Conservation (phyloP, 148 eudicot species). For the Silene uniflora region DNA sequence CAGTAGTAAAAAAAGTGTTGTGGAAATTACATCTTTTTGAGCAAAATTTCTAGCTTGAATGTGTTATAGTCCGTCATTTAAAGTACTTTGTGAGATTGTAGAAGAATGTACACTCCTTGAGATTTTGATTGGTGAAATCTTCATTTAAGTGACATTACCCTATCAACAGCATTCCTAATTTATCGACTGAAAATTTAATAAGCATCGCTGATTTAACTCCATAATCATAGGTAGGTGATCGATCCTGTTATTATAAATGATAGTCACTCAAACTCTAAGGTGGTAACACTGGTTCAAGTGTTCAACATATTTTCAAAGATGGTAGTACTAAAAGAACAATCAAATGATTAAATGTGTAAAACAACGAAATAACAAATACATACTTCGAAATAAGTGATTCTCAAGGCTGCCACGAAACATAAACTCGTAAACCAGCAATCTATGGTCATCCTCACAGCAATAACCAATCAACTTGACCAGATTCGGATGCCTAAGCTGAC, state of each 20-base stretch:
- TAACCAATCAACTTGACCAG: conserved; percentile 89
- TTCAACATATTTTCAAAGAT: not conserved
- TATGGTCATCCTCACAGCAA: conserved; percentile 95
- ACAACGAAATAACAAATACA: conserved; percentile 19
- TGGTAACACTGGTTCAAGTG: not conserved
- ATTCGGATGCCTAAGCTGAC: conserved; percentile 90
- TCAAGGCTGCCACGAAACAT: conserved; percentile 97
- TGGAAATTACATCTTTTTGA: no score
- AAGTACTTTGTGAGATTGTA: not conserved
- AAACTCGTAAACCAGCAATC: conserved; percentile 89
- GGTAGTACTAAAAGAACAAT: not conserved
- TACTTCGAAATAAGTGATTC: conserved; percentile 92
- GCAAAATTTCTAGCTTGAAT: not conserved
- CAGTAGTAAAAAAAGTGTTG: no score
- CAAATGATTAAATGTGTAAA: not conserved
- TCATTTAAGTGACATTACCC: not conserved
- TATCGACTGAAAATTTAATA: no score
- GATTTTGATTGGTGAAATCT: no score
- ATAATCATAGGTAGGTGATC: not conserved
- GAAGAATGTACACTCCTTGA: not conserved
- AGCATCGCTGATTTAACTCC: not conserved
- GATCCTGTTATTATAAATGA: not conserved
- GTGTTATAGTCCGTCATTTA: not conserved
- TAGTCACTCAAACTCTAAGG: not conserved
- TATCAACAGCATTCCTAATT: not conserved